Evolutionary conservation across 257 asterid genomes (phyloP), one percentile per base, ranked within the genome.

Genomic region (Parsonsia alboflavescens): DNA sequence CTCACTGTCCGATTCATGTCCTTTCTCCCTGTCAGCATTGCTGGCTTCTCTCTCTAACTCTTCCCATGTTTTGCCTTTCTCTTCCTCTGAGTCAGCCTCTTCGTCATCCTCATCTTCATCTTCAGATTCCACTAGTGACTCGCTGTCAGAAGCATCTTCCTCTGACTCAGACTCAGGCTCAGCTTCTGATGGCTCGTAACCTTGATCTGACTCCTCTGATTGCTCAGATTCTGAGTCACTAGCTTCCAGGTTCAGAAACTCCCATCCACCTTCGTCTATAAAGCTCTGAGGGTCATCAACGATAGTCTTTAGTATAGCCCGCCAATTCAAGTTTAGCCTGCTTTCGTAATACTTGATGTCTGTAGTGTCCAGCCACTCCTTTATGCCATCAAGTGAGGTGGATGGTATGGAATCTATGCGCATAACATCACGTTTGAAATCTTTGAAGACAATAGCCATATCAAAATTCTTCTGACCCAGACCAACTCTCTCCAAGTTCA

Each of bases 401-500:
- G 92, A 83, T 0, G 95, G 97, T 62, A 90, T 89, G 45, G 93
- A 91, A 79, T 89, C 96, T 46, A 91, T 91, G 15, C 91, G 82
- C 88, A 89, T 86, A 0, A 91, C 93, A 74, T 91, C 97, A 1
- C 87, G 87, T 75, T 91, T 89, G 82, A 91, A 89, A 87, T 91
- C 95, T 85, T 91, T 91, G 89, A 89, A 91, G 33, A 91, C 96
- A 46, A 91, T 85, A 50, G 95, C 90, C 97, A 91, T 83, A 80
- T 91, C 97, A 17, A 91, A 91, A 73, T 89, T 89, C 88, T 91
- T 91, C 83, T 91, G 97, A 1, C 85, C 97, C 22, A 89, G 86
- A 74, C 97, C 96, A 26, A 89, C 95, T 76, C 97, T 82, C 77
- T 91, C 97, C 82, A 91, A 57, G 73, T 89, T 89, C 46, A 89